phyloP scores from a whole-genome alignment of 257 asterid species.

The Petunia secreta region DNA sequence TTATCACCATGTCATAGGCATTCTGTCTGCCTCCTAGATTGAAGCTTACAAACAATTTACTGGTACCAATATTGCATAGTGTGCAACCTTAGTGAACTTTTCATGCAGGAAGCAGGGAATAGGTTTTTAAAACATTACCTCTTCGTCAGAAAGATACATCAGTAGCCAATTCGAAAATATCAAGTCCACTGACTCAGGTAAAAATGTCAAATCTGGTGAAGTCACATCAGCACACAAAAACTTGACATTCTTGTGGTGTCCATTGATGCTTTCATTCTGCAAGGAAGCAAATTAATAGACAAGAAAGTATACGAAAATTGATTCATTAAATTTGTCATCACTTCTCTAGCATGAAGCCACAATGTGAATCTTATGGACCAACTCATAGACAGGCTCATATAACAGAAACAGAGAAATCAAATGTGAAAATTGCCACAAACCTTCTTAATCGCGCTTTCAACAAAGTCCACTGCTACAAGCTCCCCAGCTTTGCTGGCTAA shows the following conservation, averaged over 20 bases:
- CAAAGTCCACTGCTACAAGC: conserved; percentile 79
- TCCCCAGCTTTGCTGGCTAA: conserved; percentile 71
- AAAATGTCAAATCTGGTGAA: conserved; percentile 66
- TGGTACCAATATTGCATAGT: not conserved
- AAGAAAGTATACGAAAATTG: not conserved
- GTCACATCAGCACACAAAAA: conserved; percentile 92
- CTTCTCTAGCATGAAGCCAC: not conserved
- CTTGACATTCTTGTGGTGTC: conserved; percentile 67
- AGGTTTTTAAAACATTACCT: conserved; percentile 46
- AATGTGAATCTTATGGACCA: not conserved
- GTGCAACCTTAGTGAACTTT: not conserved
- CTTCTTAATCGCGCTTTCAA: conserved; percentile 76
- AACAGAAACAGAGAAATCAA: conserved; percentile 21
- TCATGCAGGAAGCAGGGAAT: not conserved
- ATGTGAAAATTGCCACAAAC: conserved; percentile 38
- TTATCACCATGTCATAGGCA: not conserved
- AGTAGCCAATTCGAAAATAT: conserved; percentile 92
- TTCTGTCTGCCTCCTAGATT: not conserved
- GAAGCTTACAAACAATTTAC: not conserved
- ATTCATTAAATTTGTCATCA: not conserved
- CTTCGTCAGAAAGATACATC: conserved; percentile 93
- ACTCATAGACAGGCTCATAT: not conserved
- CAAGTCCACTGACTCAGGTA: conserved; percentile 75
- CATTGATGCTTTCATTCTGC: conserved; percentile 77
- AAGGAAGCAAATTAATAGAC: not conserved